Evolutionary conservation across 139 green algal genomes (phyloP).

Genomic region (Klebsormidium nitens): DNA sequence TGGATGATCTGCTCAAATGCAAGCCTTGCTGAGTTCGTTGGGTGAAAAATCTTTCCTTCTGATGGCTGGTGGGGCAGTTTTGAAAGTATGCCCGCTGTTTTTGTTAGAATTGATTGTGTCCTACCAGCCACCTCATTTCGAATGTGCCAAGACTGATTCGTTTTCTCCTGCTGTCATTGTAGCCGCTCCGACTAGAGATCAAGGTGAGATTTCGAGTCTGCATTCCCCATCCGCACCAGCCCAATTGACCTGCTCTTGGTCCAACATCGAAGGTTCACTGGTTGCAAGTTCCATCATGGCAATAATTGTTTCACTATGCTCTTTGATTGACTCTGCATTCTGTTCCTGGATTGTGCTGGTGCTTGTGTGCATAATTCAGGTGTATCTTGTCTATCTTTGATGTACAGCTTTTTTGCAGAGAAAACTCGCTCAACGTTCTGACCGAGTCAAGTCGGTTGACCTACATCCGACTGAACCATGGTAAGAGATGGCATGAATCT

Average conservation of each 20-base stretch:
- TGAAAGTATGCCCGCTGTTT: too few relatives aligned
- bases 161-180: too few relatives aligned
- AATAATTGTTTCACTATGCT: neutral
- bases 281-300: neutral
- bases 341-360: neutral
- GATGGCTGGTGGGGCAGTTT: too few relatives aligned
- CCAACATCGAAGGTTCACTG: neutral
- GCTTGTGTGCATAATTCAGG: neutral
- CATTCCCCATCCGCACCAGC: neutral
- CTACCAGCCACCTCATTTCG: too few relatives aligned
- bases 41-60: too few relatives aligned
- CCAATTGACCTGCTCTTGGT: neutral
- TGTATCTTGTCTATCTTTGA: too few relatives aligned
- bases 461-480: constrained; percentile 98
- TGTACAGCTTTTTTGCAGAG: constrained; percentile 51
- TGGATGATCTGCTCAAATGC: too few relatives aligned
- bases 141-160: too few relatives aligned
- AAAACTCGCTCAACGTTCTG: constrained; percentile 87
- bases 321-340: neutral
- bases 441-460: constrained; percentile 97
- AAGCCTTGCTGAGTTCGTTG: too few relatives aligned
- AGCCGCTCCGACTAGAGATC: constrained; percentile 85
- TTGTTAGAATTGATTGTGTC: too few relatives aligned
- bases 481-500: constrained; percentile 49
- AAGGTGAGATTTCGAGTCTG: constrained; percentile 58